phyloP scores from a whole-genome alignment of 257 asterid genomes.

The Eucommia ulmoides region DNA sequence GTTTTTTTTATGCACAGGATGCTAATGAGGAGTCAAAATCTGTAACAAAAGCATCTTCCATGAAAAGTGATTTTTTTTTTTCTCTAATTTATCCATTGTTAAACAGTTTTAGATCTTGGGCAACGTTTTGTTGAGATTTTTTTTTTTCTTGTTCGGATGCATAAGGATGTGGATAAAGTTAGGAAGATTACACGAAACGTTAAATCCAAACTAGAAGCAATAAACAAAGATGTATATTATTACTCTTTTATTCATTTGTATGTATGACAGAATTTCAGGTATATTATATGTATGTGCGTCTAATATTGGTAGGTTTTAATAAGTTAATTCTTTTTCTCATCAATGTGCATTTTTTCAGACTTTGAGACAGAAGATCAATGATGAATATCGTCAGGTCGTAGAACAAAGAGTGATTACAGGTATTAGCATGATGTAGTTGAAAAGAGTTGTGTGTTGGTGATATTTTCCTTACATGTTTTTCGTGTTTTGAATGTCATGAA shows the following conservation, averaged over 20 bases:
- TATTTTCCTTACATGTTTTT: no score
- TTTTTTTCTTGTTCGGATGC: slow-evolving; percentile 60
- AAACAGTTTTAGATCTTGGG: no score
- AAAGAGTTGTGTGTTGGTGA: no score
- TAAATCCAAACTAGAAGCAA: slow-evolving; percentile 54
- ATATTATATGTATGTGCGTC: neutral
- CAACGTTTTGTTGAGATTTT: no score
- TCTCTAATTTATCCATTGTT: no score
- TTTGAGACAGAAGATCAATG: slow-evolving; percentile 61
- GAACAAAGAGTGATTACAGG: slow-evolving; percentile 90
- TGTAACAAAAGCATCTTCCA: slow-evolving; percentile 75
- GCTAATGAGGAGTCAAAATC: no score
- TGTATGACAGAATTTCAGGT: slow-evolving; percentile 80
- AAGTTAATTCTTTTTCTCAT: slow-evolving; percentile 2
- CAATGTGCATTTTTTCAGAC: slow-evolving; percentile 22
- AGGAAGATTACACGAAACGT: slow-evolving; percentile 66
- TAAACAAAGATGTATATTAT: no score
- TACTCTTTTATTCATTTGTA: slow-evolving; percentile 15
- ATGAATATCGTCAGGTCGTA: slow-evolving; percentile 88
- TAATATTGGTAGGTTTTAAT: neutral
- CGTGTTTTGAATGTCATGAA: no score
- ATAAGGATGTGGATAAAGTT: slow-evolving; percentile 75
- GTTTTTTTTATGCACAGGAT: no score
- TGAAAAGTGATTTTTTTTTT: slow-evolving; percentile 48
- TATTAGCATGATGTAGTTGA: no score